Evolutionary conservation across 2,329 filamentous ascomycete species (phyloP), one percentile per base, ranked within the genome.

Genomic region (Calonectria hongkongensis): DNA sequence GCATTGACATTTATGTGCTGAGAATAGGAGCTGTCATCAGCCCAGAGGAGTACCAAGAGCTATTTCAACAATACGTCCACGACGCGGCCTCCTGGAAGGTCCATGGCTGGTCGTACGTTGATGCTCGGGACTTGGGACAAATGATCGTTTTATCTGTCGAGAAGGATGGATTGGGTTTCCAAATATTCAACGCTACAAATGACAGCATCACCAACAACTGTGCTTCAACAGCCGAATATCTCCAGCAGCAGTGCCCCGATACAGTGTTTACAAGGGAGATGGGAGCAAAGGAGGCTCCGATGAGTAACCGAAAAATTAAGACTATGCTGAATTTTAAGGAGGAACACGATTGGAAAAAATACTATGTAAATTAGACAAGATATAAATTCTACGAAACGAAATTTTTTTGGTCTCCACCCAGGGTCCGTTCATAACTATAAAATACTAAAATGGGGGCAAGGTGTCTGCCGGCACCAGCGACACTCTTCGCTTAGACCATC

Each of bases 151-250:
- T 89, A 10, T 87, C 85, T 21, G 85, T 92, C 5, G 75, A 86
- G 72, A 89, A 87, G 75, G 85, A 86, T 77, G 90, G 89, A 0
- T 77, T 93, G 12, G 91, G 91, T 0, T 93, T 91, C 75, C 90
- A 92, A 78, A 83, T 92, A 0, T 93, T 92, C 81, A 93, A 93
- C 78, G 91, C 90, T 2, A 91, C 90, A 0, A 93, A 93, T 77
- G 87, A 91, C 76, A 89, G 86, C 3, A 92, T 92, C 62, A 92
- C 90, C 0, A 88, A 88, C 4, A 86, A 84, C 10, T 91, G 33
- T 6, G 16, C 89, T 0, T 83, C 82, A 51, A 63, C 58, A 9
- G 30, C 18, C 1, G 85, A 89, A 70, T 90, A 92, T 71, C 76
- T 92, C 67, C 83, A 86, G 76, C 84, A 87, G 76, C 82, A 82